Evolutionary conservation across 495 filamentous ascomycete genomes (phyloP), one percentile per base, ranked within the genome.

Genomic region (Pyrenopolyporus hunteri): DNA sequence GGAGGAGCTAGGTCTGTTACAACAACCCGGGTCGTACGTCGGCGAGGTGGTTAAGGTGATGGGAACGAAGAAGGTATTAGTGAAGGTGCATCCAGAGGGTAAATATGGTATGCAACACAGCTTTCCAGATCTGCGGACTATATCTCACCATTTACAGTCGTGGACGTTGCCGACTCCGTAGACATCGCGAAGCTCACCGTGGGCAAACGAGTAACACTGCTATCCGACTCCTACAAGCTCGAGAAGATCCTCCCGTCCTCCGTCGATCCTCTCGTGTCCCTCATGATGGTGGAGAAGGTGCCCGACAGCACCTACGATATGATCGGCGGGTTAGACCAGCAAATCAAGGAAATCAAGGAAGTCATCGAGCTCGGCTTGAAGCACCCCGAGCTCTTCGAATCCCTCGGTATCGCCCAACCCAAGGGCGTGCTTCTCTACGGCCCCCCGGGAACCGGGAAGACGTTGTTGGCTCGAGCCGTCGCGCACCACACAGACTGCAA

Each of bases 251-350:
- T 98, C 8, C 94, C 94, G 16, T 97, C 93, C 55, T 94, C 93
- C 50, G 93, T 98, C 69, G 94, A 98, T 72, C 94, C 94, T 25
- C 88, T 98, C 44, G 94, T 99, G 29, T 98, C 94, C n/a, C 91
- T 99, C 69, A 99, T 99, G 94, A 98, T 99, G 95, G 94, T 99
- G 37, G 94, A 99, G 76, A 99, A 99, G 78, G 94, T 99, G 20
- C 94, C 94, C 22, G 94, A 99, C 79, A 96, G 92, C 79, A 99
- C 94, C 71, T 99, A 99, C 80, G 94, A 99, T 78, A 99, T 99
- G 94, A 99, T 99, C 68, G 94, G 94, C 74, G 94, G 94, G 58
- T 82, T 99, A 40, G 95, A 98, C 67, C 95, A 99, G 72, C 94
- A 99, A 70, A 98, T 99, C 79, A 98, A 99, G 81, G 95, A 99